A percentile compares a stretch with the other conserved stretches of the same genome.
Conservation (phyloP, 371 early-diverging fungal genomes). For the Apophysomyces variabilis region DNA sequence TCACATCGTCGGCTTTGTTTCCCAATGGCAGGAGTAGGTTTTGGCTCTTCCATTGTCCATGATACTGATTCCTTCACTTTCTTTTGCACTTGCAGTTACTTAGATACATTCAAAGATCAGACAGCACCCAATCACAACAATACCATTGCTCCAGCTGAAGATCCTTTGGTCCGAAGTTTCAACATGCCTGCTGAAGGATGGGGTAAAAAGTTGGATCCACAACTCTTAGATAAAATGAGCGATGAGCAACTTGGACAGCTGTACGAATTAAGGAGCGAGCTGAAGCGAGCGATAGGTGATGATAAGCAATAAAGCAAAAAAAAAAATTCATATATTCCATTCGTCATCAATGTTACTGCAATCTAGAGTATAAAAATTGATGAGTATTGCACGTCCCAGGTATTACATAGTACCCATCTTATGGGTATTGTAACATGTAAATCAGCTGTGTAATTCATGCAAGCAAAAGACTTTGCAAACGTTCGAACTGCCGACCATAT, state of each 20-base stretch:
- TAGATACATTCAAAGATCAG: constrained; percentile 37
- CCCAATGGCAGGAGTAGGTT: constrained; percentile 68
- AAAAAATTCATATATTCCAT: too few species aligned
- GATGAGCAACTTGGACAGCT: constrained; percentile 73
- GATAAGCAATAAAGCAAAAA: neutral
- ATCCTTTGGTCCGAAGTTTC: constrained; percentile 41
- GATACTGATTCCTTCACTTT: neutral
- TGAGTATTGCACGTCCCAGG: too few species aligned
- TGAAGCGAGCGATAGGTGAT: constrained; percentile 48
- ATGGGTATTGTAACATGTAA: too few species aligned
- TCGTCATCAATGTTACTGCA: too few species aligned
- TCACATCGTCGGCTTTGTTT: constrained; percentile 68
- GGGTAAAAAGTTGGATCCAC: constrained; percentile 59
- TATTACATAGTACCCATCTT: too few species aligned
- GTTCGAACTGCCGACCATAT: too few species aligned
- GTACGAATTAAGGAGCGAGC: constrained; percentile 64
- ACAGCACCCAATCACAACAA: constrained; percentile 34
- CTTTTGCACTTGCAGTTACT: constrained; percentile 26
- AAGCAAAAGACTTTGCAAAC: too few species aligned
- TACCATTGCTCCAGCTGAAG: constrained; percentile 31
- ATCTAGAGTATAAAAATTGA: too few species aligned
- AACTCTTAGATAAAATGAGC: constrained; percentile 62
- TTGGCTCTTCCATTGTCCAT: neutral
- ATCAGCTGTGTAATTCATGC: too few species aligned
- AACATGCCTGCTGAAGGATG: constrained; percentile 38